These are phyloP conservation scores for Termitomyces sp. DNA, from an alignment of 768 basidiomycete genomes.

Conservation along the genomic window DNA sequence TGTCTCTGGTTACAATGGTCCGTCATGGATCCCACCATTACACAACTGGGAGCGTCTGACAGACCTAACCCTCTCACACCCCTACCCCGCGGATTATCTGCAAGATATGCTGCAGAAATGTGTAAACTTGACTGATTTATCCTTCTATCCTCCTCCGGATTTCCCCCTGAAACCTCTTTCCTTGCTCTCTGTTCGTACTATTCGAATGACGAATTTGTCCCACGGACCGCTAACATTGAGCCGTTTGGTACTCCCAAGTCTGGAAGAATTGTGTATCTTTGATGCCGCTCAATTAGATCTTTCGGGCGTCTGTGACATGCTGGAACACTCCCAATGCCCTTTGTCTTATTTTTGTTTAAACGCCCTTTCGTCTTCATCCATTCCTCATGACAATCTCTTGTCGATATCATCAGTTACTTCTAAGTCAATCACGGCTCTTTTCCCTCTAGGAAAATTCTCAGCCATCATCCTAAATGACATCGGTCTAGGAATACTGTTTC, in stretches of 20 bases:
- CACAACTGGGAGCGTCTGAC: neutral
- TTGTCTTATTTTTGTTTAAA: neutral
- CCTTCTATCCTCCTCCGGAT: neutral
- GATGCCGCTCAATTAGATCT: neutral
- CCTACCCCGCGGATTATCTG: neutral
- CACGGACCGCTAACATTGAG: neutral
- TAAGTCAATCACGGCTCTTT: neutral
- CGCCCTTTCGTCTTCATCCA: neutral
- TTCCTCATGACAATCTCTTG: neutral
- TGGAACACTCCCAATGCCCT: neutral
- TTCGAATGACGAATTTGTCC: neutral
- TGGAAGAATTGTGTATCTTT: neutral
- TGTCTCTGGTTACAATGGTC: neutral
- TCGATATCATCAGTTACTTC: neutral
- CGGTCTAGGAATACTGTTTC: neutral
- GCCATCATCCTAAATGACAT: neutral
- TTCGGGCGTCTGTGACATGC: neutral
- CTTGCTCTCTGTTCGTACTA: neutral
- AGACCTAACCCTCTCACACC: neutral
- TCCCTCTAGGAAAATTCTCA: neutral
- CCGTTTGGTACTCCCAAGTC: neutral
- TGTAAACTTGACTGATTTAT: neutral
- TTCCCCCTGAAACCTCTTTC: neutral
- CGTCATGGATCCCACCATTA: neutral
- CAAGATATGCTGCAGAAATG: neutral